Conservation (phyloP, 2,329 filamentous ascomycete genomes). For the Magnaporthales sp. region DNA sequence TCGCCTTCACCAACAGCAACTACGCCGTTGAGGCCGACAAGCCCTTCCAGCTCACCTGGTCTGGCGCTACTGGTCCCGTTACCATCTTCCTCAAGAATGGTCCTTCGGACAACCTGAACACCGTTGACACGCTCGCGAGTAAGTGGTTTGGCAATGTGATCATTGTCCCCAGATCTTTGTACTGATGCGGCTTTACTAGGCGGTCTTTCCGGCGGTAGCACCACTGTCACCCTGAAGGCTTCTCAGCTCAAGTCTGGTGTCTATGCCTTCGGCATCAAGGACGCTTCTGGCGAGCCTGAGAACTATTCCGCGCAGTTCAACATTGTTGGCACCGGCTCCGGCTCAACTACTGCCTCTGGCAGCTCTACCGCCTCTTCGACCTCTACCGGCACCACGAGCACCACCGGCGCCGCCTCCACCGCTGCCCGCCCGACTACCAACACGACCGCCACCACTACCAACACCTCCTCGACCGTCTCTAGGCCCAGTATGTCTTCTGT, state of each 20-base stretch:
- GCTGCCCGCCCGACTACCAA: not conserved
- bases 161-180: not conserved
- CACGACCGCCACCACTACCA: not conserved
- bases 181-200: conserved; percentile 17
- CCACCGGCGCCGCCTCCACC: not conserved
- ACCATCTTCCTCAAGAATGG: conserved; percentile 33
- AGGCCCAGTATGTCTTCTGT: not conserved
- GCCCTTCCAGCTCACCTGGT: conserved; percentile 36
- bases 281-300: conserved; percentile 20
- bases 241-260: conserved; percentile 25
- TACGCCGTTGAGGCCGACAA: conserved; percentile 24
- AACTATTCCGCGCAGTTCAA: conserved; percentile 37
- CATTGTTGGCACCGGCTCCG: conserved; percentile 18
- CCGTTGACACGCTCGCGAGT: conserved; percentile 26
- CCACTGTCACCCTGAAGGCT: conserved; percentile 27
- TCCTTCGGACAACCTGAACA: conserved; percentile 22
- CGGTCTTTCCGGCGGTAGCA: conserved; percentile 22
- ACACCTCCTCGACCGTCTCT: not conserved
- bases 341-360: not conserved
- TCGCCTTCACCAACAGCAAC: conserved; percentile 21
- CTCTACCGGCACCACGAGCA: not conserved
- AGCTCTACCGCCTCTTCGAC: not conserved
- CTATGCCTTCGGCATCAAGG: conserved; percentile 37
- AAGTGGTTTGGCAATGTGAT: conserved; percentile 13
- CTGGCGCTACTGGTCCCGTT: conserved; percentile 28